phyloP scores from a whole-genome alignment of 345 rosid genomes.

The Arabidopsis thaliana region TAIR10.1 NC_003074.8:5234501-5235000 shows the following conservation, averaged over 20 bases:
- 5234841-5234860: constrained; percentile 70
- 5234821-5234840: constrained; percentile 86
- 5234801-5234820: constrained; percentile 92
- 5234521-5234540: constrained; percentile 33
- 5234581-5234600: constrained; percentile 14
- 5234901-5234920: constrained; percentile 73
- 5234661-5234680: neutral
- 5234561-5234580: constrained; percentile 27
- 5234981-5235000: constrained; percentile 10
- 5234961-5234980: neutral
- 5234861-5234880: constrained; percentile 85
- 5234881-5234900: constrained; percentile 94
- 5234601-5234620: constrained; percentile 30
- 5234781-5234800: constrained; percentile 93
- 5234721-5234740: constrained; percentile 61
- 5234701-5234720: neutral
- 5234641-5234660: neutral
- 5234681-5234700: constrained; percentile 13
- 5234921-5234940: constrained; percentile 1
- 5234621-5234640: constrained; percentile 15
- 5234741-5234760: constrained; percentile 70
- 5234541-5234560: constrained; percentile 40
- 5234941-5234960: neutral
- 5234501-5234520: constrained; percentile 43
- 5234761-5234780: constrained; percentile 95